phyloP scores from a whole-genome alignment of 2,329 filamentous ascomycete genomes.

The Fusarium coffeatum region DNA sequence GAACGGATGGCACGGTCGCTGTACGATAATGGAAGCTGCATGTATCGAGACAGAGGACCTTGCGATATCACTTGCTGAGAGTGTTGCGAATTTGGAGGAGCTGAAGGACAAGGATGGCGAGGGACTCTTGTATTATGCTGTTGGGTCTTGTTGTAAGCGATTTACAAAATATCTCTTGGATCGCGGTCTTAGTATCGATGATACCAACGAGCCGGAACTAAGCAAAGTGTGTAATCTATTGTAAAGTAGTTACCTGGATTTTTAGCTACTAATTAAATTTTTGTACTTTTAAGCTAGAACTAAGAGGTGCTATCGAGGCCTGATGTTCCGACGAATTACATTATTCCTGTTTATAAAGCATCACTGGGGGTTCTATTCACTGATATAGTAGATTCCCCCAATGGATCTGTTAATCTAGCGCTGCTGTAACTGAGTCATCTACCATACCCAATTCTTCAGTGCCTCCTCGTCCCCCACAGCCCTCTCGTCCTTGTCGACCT shows the following conservation, averaged over 20 bases:
- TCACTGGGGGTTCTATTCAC: background rate
- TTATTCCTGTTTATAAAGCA: background rate
- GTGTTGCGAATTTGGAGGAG: background rate
- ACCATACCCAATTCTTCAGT: background rate
- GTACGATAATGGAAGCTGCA: constrained; percentile 8
- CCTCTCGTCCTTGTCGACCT: too few relatives aligned
- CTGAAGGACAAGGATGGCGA: background rate
- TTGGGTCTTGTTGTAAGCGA: background rate
- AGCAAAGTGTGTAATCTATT: too few relatives aligned
- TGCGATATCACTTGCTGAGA: background rate
- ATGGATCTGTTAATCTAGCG: background rate
- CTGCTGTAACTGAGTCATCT: accelerated
- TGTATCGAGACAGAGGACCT: background rate
- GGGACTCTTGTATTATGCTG: constrained; percentile 11
- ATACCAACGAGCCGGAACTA: background rate
- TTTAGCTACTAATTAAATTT: too few relatives aligned
- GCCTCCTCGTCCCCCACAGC: background rate
- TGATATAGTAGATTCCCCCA: accelerated
- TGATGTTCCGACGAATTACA: accelerated
- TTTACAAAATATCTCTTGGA: background rate
- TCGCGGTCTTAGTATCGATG: background rate
- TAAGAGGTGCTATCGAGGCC: background rate
- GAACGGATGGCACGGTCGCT: background rate
- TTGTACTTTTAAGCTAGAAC: background rate
- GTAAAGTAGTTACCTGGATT: too few relatives aligned